Percentiles rank a stretch among this genome's conserved stretches.
These are phyloP conservation scores for Kwoniella heveanensis DNA, from an alignment of 768 basidiomycete species.

Conservation along the genomic window DNA sequence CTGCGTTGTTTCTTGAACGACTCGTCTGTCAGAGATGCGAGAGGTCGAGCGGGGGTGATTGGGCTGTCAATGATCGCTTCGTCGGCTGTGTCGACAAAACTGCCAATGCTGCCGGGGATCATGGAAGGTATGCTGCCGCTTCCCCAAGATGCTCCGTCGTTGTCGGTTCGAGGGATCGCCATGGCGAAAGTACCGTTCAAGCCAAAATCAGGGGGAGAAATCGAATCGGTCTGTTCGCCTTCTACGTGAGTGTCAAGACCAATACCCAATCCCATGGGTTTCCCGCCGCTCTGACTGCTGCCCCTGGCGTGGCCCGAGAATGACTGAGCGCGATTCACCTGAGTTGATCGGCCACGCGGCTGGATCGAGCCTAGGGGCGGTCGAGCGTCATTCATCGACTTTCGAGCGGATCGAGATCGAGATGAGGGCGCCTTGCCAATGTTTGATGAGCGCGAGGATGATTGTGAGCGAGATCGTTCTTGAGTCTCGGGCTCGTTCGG, in stretches of 20 bases:
- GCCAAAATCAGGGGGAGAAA: constrained; percentile 26
- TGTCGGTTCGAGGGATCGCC: constrained; percentile 23
- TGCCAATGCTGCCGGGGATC: constrained; percentile 33
- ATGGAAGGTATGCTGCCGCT: constrained; percentile 29
- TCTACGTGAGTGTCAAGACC: constrained; percentile 39
- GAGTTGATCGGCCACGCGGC: constrained; percentile 22
- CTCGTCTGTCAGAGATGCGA: constrained; percentile 25
- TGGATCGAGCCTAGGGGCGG: constrained; percentile 27
- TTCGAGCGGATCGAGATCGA: constrained; percentile 24
- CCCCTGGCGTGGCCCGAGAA: constrained; percentile 22
- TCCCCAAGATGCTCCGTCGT: constrained; percentile 10
- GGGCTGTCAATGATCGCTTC: constrained; percentile 40
- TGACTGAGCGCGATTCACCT: constrained; percentile 13
- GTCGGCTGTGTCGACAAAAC: constrained; percentile 22
- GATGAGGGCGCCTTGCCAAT: constrained; percentile 35
- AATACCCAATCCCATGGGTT: constrained; percentile 27
- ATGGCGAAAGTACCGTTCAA: constrained; percentile 18
- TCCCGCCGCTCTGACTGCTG: constrained; percentile 18
- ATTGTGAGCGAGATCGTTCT: constrained; percentile 36
- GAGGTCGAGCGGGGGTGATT: constrained; percentile 31
- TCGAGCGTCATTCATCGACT: constrained; percentile 43
- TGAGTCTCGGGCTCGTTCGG: constrained; percentile 6
- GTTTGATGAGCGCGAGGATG: constrained; percentile 20
- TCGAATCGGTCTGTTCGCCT: constrained; percentile 30
- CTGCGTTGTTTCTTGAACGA: constrained; percentile 38